These are phyloP conservation scores for Microdochium trichocladiopsis DNA, from an alignment of 2,329 filamentous ascomycete species.

Conservation along the genomic window DNA sequence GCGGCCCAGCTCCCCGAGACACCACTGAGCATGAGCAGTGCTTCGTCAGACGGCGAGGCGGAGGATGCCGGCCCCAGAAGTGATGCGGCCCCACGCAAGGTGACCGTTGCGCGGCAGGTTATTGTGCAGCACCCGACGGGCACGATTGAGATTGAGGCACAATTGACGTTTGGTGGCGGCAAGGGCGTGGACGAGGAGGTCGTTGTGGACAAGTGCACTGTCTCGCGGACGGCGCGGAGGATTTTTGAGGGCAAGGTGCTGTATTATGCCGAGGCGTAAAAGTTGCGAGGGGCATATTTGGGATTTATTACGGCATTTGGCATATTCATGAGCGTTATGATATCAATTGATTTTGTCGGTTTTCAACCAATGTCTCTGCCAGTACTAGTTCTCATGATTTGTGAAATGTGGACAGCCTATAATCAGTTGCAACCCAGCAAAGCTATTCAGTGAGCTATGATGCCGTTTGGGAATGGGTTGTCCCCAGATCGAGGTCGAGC, in stretches of 20 bases:
- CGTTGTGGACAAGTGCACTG: constrained; percentile 16
- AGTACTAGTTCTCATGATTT: no score
- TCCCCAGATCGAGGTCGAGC: no score
- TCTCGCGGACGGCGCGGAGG: constrained; percentile 21
- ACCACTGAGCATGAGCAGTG: neutral
- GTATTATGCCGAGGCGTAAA: constrained; percentile 11
- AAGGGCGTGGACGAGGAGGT: constrained; percentile 6
- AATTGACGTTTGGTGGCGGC: constrained; percentile 1
- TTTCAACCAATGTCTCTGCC: no score
- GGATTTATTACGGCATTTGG: no score
- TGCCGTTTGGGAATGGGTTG: no score
- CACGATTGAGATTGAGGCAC: constrained; percentile 16
- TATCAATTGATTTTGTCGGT: no score
- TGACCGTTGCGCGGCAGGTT: constrained; percentile 1
- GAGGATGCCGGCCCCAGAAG: neutral
- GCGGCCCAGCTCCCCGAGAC: neutral
- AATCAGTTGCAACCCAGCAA: no score
- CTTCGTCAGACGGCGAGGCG: neutral
- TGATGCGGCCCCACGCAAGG: neutral
- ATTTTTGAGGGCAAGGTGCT: constrained; percentile 22
- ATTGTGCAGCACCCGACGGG: constrained; percentile 20
- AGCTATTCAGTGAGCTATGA: no score
- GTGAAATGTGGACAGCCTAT: no score
- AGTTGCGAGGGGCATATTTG: no score
- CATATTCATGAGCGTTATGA: no score